These are phyloP conservation scores for Fusarium cicatricum DNA, from an alignment of 2,329 filamentous ascomycete species.

Conservation along the genomic window DNA sequence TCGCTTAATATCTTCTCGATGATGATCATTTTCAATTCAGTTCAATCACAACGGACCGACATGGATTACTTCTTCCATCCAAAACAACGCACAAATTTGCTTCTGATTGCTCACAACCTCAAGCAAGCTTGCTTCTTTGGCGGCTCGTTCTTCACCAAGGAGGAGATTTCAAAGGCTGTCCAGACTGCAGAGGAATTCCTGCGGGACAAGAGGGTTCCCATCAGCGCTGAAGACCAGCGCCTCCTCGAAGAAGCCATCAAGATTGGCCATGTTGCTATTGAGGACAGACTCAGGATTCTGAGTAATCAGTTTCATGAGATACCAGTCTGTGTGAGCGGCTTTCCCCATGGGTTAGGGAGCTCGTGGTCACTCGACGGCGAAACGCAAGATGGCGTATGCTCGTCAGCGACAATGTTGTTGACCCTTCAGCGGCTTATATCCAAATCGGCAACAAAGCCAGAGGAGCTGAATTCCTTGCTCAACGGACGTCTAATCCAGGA, in stretches of 20 bases:
- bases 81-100: conserved; percentile 71
- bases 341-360: conserved; percentile 66
- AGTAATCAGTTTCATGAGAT: conserved; percentile 80
- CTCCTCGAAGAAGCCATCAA: conserved; percentile 71
- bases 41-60: conserved; percentile 86
- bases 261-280: conserved; percentile 66
- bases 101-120: conserved; percentile 77
- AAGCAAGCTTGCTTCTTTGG: conserved; percentile 86
- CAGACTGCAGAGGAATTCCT: conserved; percentile 75
- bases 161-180: conserved; percentile 70
- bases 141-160: conserved; percentile 75
- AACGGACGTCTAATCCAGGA: conserved; percentile 54
- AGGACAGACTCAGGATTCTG: conserved; percentile 69
- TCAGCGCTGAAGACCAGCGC: conserved; percentile 66
- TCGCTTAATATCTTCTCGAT: conserved; percentile 86
- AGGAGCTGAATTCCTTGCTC: conserved; percentile 57
- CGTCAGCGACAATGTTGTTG: conserved; percentile 59
- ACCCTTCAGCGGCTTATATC: conserved; percentile 62
- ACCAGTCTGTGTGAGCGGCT: conserved; percentile 74
- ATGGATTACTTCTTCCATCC: conserved; percentile 90
- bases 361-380: conserved; percentile 73
- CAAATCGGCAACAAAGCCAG: conserved; percentile 53
- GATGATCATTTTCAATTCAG: conserved; percentile 83
- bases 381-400: conserved; percentile 59
- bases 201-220: conserved; percentile 64